Percentiles rank a stretch among this genome's conserved stretches.
phyloP scores from a whole-genome alignment of 2,329 filamentous ascomycete species.

The Fusarium anguioides region DNA sequence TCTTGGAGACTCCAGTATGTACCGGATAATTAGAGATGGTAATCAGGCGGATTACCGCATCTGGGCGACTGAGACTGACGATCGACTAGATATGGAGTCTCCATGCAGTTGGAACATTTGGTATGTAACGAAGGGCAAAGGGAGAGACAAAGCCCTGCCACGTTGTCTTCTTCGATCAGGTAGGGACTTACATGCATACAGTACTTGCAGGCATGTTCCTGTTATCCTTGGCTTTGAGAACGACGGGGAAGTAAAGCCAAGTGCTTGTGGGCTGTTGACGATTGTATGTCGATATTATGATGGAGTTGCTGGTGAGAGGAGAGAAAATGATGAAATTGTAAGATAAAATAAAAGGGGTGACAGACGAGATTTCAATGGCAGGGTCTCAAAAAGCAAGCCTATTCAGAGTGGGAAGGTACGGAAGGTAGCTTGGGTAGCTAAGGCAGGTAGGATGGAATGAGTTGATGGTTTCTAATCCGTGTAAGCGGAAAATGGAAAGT shows the following conservation, averaged over 20 bases:
- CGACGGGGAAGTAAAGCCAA: slow-evolving; percentile 33
- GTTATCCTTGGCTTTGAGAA: slow-evolving; percentile 16
- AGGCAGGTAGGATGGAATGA: background rate
- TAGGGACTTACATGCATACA: slow-evolving; percentile 18
- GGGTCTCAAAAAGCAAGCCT: slow-evolving; percentile 13
- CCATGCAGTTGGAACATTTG: slow-evolving; percentile 18
- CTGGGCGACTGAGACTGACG: slow-evolving; percentile 12
- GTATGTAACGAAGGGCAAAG: background rate
- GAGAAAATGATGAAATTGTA: too few species aligned
- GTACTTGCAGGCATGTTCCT: slow-evolving; percentile 11
- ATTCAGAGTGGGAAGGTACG: slow-evolving; percentile 26
- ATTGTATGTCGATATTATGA: slow-evolving; percentile 15
- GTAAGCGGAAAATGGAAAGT: slow-evolving; percentile 27
- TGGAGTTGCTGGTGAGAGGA: background rate
- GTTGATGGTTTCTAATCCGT: slow-evolving; percentile 25
- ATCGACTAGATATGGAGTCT: slow-evolving; percentile 27
- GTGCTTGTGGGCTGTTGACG: slow-evolving; percentile 25
- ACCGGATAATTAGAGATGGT: slow-evolving; percentile 40
- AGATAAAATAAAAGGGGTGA: slow-evolving; percentile 22
- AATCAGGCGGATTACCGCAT: slow-evolving; percentile 22
- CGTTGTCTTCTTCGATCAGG: slow-evolving; percentile 29
- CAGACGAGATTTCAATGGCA: slow-evolving; percentile 28
- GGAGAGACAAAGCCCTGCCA: slow-evolving; percentile 33
- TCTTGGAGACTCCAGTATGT: slow-evolving; percentile 22
- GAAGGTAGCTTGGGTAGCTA: slow-evolving; percentile 1